A percentile compares a stretch with the other conserved stretches of the same genome.
These are phyloP conservation scores for Pseudozyma pruni DNA, from an alignment of 1,284 basidiomycete genomes.

Conservation along the genomic window DNA sequence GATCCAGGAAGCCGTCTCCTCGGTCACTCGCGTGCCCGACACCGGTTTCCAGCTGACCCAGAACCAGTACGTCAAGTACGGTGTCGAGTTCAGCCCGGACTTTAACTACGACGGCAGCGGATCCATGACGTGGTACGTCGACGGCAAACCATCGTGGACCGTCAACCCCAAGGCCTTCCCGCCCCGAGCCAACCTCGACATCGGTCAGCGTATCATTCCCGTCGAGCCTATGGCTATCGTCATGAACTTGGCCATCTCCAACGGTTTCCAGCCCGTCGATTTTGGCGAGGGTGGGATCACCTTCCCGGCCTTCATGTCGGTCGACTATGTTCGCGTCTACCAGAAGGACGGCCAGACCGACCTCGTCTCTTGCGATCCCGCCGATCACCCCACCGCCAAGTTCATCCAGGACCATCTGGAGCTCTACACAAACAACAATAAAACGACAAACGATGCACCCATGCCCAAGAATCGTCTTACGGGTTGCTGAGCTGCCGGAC, in stretches of 20 bases:
- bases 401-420: conserved; percentile 62
- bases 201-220: conserved; percentile 58
- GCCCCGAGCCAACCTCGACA: conserved; percentile 36
- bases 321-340: conserved; percentile 63
- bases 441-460: no score
- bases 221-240: conserved; percentile 65
- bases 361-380: conserved; percentile 55
- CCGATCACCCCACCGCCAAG: conserved; percentile 60
- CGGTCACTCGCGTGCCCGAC: conserved; percentile 55
- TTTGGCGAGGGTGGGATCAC: conserved; percentile 45
- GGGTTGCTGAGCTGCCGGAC: conserved; percentile 50
- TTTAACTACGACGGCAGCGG: conserved; percentile 58
- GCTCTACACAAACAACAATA: conserved; percentile 64
- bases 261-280: conserved; percentile 60
- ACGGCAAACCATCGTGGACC: conserved; percentile 63
- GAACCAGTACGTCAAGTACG: conserved; percentile 51
- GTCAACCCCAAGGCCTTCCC: conserved; percentile 51
- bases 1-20: conserved; percentile 67
- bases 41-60: conserved; percentile 50
- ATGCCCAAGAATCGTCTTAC: conserved; percentile 57
- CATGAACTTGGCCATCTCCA: conserved; percentile 62
- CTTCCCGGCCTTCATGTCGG: conserved; percentile 55
- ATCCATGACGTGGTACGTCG: conserved; percentile 61
- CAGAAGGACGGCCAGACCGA: conserved; percentile 55
- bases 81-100: conserved; percentile 66